Percentiles rank a stretch among this genome's conserved stretches.
These are phyloP conservation scores for Agaricales sp. DNA, from an alignment of 1,284 basidiomycete species.

Conservation along the genomic window DNA sequence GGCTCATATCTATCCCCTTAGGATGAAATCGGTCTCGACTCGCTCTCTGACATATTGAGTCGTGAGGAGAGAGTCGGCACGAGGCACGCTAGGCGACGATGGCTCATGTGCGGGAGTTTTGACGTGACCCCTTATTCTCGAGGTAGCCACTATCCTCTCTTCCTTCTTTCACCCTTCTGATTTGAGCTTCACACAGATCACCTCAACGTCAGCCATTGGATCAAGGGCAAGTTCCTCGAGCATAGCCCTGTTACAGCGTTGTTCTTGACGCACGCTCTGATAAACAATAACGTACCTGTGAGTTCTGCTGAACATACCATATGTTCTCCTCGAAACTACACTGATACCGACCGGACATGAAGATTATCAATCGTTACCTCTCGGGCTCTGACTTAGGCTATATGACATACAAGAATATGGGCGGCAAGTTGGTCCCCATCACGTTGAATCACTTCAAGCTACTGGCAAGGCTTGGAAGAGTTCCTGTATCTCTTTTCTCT, in stretches of 20 bases:
- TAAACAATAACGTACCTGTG: slow-evolving; percentile 50
- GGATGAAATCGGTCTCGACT: slow-evolving; percentile 4
- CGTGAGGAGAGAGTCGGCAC: slow-evolving; percentile 56
- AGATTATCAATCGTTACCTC: slow-evolving; percentile 41
- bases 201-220: slow-evolving; percentile 46
- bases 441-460: slow-evolving; percentile 65
- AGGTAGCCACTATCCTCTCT: too few relatives aligned
- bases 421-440: slow-evolving; percentile 44
- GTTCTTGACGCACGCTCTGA: slow-evolving; percentile 59
- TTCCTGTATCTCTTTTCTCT: slow-evolving; percentile 34
- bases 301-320: too few relatives aligned
- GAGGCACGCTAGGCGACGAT: slow-evolving; percentile 41
- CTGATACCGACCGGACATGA: slow-evolving; percentile 4
- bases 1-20: not conserved
- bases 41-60: slow-evolving; percentile 40
- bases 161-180: slow-evolving; percentile 1
- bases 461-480: slow-evolving; percentile 48
- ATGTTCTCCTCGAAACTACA: slow-evolving; percentile 5
- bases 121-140: slow-evolving; percentile 35
- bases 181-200: slow-evolving; percentile 32
- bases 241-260: slow-evolving; percentile 49
- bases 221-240: slow-evolving; percentile 41
- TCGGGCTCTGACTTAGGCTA: slow-evolving; percentile 15
- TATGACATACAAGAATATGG: slow-evolving; percentile 13
- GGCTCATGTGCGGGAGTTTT: slow-evolving; percentile 30